Evolutionary conservation across 306 rosid species (phyloP).

Genomic region (Lathyrus tuberosus): DNA sequence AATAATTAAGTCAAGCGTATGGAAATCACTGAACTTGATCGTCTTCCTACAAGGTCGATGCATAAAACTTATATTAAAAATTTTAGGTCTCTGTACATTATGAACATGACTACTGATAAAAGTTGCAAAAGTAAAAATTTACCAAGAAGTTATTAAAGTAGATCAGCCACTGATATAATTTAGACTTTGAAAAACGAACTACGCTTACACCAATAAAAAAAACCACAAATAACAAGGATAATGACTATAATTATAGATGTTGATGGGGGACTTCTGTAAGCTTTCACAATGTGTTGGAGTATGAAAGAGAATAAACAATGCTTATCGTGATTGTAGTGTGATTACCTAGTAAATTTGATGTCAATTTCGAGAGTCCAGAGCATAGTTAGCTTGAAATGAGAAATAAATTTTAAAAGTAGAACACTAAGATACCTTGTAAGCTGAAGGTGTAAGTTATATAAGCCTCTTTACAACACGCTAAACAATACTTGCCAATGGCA

Average conservation of each 20-base stretch:
- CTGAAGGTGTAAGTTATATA: constrained; percentile 75
- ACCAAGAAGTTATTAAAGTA: too few relatives aligned
- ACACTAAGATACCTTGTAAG: constrained; percentile 62
- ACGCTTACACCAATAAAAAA: constrained; percentile 1
- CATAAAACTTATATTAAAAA: too few relatives aligned
- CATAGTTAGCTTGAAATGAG: neutral
- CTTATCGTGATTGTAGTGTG: constrained; percentile 9
- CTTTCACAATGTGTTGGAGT: constrained; percentile 20
- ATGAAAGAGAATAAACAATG: constrained; percentile 26
- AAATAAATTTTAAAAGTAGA: constrained; percentile 3
- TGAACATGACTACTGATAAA: too few relatives aligned
- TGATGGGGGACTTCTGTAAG: constrained; percentile 11
- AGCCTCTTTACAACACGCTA: constrained; percentile 84
- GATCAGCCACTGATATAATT: too few relatives aligned
- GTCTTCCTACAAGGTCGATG: too few relatives aligned
- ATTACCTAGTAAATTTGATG: constrained; percentile 85
- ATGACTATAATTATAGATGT: constrained; percentile 17
- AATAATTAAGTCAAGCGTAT: too few relatives aligned
- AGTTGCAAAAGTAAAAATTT: too few relatives aligned
- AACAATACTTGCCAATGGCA: too few relatives aligned
- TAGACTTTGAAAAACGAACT: constrained; percentile 13
- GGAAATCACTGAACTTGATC: too few relatives aligned
- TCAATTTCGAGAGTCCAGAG: constrained; percentile 44
- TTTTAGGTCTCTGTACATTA: too few relatives aligned
- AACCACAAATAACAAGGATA: constrained; percentile 25